Evolutionary conservation across 2,329 filamentous ascomycete genomes (phyloP), one percentile per base, ranked within the genome.

Genomic region (Venturia aucupariae): DNA sequence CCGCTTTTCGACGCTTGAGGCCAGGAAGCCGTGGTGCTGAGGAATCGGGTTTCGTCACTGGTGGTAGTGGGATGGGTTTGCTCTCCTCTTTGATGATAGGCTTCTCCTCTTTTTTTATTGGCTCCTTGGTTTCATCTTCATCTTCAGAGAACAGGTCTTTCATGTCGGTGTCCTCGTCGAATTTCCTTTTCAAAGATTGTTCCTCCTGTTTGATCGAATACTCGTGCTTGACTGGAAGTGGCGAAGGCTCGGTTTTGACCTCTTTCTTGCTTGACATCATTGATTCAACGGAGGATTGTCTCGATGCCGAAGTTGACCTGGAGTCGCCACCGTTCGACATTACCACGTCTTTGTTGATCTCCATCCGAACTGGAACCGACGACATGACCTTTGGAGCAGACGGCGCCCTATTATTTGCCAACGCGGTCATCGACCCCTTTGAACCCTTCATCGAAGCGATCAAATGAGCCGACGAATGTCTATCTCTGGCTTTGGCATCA

Each of bases 401-500:
- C 13, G 27, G 51, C n/a, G 27, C 51, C n/a, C 15, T 35, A 17
- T 4, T 57, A n/a, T 35, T 35, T 11, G 51, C 27, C 30, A 32
- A 57, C 15, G 51, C 51, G 1, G 30, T 27, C 27, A 57, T 57
- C 30, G 51, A 57, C 1, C 27, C 17, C 11, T 60, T 41, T 4
- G 59, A 60, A 3, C 59, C 59, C 35, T 60, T 60, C 59, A 60
- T 17, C 24, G 59, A 41, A 30, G 27, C 27, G 17, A 63, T 64
- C 46, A 32, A n/a, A 2, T 32, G 27, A 38, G 55, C 54, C 17
- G 63, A 35, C 32, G 63, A 64, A 46, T 42, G 46, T 22, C 35
- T 38, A 35, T 61, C 24, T 44, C 63, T 60, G 24, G 15, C 35
- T 30, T 62, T 60, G 15, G 64, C 64, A 63, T 65, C 90, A 41